phyloP scores from a whole-genome alignment of 805 yeast genomes.

The Metschnikowia borealis region DNA sequence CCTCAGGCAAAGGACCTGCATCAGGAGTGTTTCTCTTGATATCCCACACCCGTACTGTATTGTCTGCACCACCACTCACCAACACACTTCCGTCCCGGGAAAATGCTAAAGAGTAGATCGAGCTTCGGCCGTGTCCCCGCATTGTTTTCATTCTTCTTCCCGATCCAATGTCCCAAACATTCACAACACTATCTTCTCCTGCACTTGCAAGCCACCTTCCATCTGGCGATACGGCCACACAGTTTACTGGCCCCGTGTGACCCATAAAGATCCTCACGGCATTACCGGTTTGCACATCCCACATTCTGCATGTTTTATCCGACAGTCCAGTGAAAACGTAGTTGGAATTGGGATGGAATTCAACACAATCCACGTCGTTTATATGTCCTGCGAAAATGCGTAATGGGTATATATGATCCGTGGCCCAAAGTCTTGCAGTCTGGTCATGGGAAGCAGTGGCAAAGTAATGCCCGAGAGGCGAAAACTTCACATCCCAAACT shows the following conservation, averaged over 20 bases:
- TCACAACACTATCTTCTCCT: constrained; percentile 85
- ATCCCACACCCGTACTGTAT: constrained; percentile 95
- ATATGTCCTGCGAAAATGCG: constrained; percentile 96
- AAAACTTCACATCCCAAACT: constrained; percentile 93
- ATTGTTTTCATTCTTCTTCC: constrained; percentile 84
- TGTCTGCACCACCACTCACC: constrained; percentile 90
- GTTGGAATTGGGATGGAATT: constrained; percentile 94
- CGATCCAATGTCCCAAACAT: constrained; percentile 91
- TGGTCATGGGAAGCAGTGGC: constrained; percentile 98
- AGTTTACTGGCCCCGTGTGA: constrained; percentile 83
- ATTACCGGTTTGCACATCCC: constrained; percentile 90
- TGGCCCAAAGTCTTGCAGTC: constrained; percentile 96
- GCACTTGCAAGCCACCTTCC: constrained; percentile 96
- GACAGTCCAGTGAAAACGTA: constrained; percentile 93
- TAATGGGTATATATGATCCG: constrained; percentile 94
- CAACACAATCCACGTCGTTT: constrained; percentile 91
- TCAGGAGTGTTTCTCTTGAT: constrained; percentile 80
- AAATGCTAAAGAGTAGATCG: constrained; percentile 80
- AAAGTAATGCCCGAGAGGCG: constrained; percentile 95
- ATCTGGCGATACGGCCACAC: constrained; percentile 89
- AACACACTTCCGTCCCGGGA: constrained; percentile 84
- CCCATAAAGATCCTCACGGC: constrained; percentile 91
- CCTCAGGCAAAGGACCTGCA: constrained; percentile 73
- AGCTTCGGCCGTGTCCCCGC: constrained; percentile 90
- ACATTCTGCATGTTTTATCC: constrained; percentile 95